These are phyloP conservation scores for Mortierella sp. DNA, from an alignment of 371 early-diverging fungal genomes.

Conservation along the genomic window DNA sequence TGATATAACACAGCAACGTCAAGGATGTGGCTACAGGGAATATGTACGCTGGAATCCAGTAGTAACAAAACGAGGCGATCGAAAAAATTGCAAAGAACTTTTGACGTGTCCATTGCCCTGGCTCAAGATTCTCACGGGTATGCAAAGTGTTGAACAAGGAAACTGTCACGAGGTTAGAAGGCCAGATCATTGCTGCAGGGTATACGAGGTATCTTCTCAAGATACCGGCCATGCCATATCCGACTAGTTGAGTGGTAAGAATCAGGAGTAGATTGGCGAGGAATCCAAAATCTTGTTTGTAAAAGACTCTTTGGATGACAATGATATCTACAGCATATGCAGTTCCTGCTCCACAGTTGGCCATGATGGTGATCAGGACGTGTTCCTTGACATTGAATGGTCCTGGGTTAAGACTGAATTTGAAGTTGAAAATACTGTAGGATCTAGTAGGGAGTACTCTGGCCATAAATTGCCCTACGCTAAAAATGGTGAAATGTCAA, in stretches of 20 bases:
- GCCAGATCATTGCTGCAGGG: conserved; percentile 91
- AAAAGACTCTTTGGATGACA: conserved; percentile 75
- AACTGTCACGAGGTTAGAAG: conserved; percentile 77
- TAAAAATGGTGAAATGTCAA: background rate
- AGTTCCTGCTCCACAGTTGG: conserved; percentile 67
- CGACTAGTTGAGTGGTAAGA: conserved; percentile 79
- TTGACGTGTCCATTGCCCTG: conserved; percentile 49
- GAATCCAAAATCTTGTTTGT: conserved; percentile 72
- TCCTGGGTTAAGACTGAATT: conserved; percentile 75
- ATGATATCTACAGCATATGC: conserved; percentile 83
- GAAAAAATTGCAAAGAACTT: conserved; percentile 76
- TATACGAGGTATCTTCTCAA: conserved; percentile 80
- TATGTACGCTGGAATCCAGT: conserved; percentile 71
- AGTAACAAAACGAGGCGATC: conserved; percentile 59
- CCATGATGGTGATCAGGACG: conserved; percentile 68
- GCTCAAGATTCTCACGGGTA: conserved; percentile 59
- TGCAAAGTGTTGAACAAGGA: conserved; percentile 83
- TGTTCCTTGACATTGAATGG: conserved; percentile 86
- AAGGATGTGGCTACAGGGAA: conserved; percentile 65
- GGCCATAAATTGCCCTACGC: conserved; percentile 67
- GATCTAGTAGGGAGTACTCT: conserved; percentile 71
- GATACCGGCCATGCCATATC: conserved; percentile 90
- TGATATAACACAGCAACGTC: conserved; percentile 72
- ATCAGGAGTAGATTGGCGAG: conserved; percentile 70
- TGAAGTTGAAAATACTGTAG: conserved; percentile 68